Evolutionary conservation across 1,284 basidiomycete genomes (phyloP).

Genomic region (Heterobasidion occidentale): DNA sequence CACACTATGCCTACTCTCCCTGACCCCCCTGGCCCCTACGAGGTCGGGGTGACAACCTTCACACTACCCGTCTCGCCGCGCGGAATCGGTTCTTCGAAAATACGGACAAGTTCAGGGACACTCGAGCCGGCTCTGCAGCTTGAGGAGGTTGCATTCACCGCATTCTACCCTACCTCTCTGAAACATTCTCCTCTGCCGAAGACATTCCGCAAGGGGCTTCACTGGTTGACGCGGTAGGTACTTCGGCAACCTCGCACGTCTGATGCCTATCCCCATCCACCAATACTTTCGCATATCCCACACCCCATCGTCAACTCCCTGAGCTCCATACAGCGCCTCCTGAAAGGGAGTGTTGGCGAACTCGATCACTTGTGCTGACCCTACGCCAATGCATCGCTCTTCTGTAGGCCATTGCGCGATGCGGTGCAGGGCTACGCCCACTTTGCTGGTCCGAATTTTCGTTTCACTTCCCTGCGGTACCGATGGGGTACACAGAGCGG

Average conservation of each 20-base stretch:
- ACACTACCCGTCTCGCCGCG: slow-evolving; percentile 5
- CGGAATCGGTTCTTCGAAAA: slow-evolving; percentile 5
- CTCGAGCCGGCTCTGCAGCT: slow-evolving; percentile 6
- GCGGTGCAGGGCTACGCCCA: slow-evolving; percentile 8
- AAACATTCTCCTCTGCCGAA: background rate
- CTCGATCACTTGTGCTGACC: background rate
- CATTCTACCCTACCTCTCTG: slow-evolving; percentile 7
- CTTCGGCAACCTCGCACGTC: background rate
- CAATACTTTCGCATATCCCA: background rate
- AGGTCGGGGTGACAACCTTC: slow-evolving; percentile 12
- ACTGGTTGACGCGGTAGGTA: slow-evolving; percentile 11
- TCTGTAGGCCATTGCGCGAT: slow-evolving; percentile 7
- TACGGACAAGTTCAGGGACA: background rate
- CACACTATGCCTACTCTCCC: slow-evolving; percentile 1
- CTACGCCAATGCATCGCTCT: background rate
- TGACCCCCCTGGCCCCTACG: slow-evolving; percentile 8
- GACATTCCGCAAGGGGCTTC: slow-evolving; percentile 3
- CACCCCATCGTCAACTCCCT: too few relatives aligned
- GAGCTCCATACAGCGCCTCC: too few relatives aligned
- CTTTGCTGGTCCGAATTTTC: slow-evolving; percentile 2
- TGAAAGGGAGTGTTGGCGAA: background rate
- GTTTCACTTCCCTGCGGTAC: background rate
- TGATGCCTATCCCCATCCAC: background rate
- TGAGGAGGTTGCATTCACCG: slow-evolving; percentile 14
- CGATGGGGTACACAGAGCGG: background rate